Evolutionary conservation across 148 eudicot genomes (phyloP), one percentile per base, ranked within the genome.

Genomic region (Vaccinium vitisidaea): DNA sequence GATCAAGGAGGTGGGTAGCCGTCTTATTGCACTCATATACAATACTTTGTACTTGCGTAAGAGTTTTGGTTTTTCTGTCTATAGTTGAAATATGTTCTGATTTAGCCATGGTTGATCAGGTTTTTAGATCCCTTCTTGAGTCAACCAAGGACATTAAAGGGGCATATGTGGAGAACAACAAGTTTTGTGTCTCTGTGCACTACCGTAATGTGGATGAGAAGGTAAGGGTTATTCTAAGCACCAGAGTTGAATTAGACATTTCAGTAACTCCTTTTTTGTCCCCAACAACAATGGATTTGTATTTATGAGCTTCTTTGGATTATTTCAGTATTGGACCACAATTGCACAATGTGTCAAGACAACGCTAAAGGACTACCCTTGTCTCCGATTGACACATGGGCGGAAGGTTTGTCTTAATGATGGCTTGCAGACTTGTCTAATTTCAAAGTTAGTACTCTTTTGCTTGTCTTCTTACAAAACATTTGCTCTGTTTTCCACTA

Each of bases 171-270:
- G 98, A 97, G 90, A 91, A 97, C 91, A 95, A 97, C 83, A 97
- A 94, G 88, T 97, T 97, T 84, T 95, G 98, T 81, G 92, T 95
- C 80, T 95, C 99, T 70, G 99, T 97, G n/a, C 99, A 97, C 88
- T 97, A 95, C 73, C 98, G 99, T 63, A 95, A 95, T 81, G 99
- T 97, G 54, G 95, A 95, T 59, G 98, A 97, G 90, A 90, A 94
- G 98, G 99, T 94, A 87, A 54, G 79, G 58, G 15, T 10, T 52
- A 2, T 30, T 19, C 36, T 8, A 18, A 59, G 56, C 55, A n/a
- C 43, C 59, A 81, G 52, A 65, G 54, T 27, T 55, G 53, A 55
- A 39, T 39, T 52, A 63, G 23, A 13, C 80, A 32, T 88, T 81
- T 27, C 23, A 19, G 13, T 56, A 27, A 53, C 25, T 3, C 10